Percentiles rank a stretch among this genome's conserved stretches.
Conservation (phyloP, 106 monocot species). For the Hemerocallis citrina region DNA sequence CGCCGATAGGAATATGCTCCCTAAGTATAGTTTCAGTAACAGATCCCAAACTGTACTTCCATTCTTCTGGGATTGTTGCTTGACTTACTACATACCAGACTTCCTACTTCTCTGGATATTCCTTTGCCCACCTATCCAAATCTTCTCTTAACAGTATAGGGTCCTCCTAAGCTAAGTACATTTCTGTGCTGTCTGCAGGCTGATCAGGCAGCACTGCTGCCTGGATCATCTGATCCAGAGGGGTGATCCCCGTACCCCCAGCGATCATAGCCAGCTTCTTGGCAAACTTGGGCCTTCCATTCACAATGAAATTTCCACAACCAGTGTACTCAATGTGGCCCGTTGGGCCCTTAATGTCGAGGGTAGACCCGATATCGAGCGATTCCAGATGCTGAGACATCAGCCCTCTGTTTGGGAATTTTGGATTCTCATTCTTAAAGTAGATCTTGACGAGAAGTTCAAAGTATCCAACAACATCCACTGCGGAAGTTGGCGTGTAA, state of each 20-base stretch:
- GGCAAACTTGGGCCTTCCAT: slow-evolving; percentile 30
- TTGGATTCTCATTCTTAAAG: slow-evolving; percentile 42
- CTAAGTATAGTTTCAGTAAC: slow-evolving; percentile 49
- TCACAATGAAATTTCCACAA: slow-evolving; percentile 44
- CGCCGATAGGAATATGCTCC: slow-evolving; percentile 53
- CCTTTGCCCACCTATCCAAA: slow-evolving; percentile 52
- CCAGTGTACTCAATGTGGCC: slow-evolving; percentile 82
- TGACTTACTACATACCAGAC: slow-evolving; percentile 69
- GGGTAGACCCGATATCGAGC: slow-evolving; percentile 32
- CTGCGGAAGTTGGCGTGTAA: slow-evolving; percentile 71
- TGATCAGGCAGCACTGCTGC: slow-evolving; percentile 57
- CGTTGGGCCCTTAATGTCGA: slow-evolving; percentile 67
- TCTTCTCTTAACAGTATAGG: slow-evolving; percentile 66
- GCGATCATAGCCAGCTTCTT: slow-evolving; percentile 61
- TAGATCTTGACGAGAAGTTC: slow-evolving; percentile 74
- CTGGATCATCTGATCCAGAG: slow-evolving; percentile 77
- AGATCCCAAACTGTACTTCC: slow-evolving; percentile 53
- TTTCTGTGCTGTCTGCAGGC: slow-evolving; percentile 54
- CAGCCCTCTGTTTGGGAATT: slow-evolving; percentile 64
- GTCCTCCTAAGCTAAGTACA: slow-evolving; percentile 75
- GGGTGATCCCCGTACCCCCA: slow-evolving; percentile 88
- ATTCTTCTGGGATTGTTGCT: slow-evolving; percentile 23
- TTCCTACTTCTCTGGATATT: slow-evolving; percentile 34
- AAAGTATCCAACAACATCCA: slow-evolving; percentile 58
- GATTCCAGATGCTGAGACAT: slow-evolving; percentile 78